Conservation (phyloP, 2,329 filamentous ascomycete genomes). For the Pezicula rhizophila region DNA sequence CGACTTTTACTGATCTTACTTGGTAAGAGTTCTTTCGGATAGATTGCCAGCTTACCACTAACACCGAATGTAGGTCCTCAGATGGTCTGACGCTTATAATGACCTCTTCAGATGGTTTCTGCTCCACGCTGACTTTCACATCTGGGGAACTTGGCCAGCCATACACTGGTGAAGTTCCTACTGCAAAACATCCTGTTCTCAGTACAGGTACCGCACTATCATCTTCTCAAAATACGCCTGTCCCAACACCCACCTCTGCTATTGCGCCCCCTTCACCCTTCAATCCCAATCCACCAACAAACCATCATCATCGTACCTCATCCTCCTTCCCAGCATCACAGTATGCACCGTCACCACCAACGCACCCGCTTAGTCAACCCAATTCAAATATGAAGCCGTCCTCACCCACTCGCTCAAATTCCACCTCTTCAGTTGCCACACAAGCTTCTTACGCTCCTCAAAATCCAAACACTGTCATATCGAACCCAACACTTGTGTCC, state of each 20-base stretch:
- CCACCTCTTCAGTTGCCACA: slow-evolving; percentile 72
- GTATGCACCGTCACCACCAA: slow-evolving; percentile 48
- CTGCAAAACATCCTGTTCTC: slow-evolving; percentile 35
- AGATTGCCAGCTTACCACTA: slow-evolving; percentile 4
- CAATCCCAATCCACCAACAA: slow-evolving; percentile 26
- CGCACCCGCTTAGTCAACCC: slow-evolving; percentile 46
- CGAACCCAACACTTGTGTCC: slow-evolving; percentile 72
- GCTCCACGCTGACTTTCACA: slow-evolving; percentile 80
- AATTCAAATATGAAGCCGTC: slow-evolving; percentile 48
- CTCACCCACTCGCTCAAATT: slow-evolving; percentile 81
- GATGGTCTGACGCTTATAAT: slow-evolving; percentile 79
- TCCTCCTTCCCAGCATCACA: slow-evolving; percentile 45
- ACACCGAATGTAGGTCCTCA: slow-evolving; percentile 50
- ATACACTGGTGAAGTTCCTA: slow-evolving; percentile 63
- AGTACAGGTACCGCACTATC: slow-evolving; percentile 32
- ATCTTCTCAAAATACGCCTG: slow-evolving; percentile 60
- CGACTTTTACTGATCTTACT: slow-evolving; percentile 91
- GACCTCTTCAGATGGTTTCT: slow-evolving; percentile 98
- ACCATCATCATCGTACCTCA: slow-evolving; percentile 48
- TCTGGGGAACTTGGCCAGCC: slow-evolving; percentile 78
- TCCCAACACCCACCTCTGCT: slow-evolving; percentile 62
- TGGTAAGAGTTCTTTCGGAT: slow-evolving; percentile 57
- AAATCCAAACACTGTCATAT: slow-evolving; percentile 46
- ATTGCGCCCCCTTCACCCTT: slow-evolving; percentile 58
- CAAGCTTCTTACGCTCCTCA: slow-evolving; percentile 43